These are phyloP conservation scores for Tagetes erecta DNA, from an alignment of 129 eudicot species.

Conservation along the genomic window DNA sequence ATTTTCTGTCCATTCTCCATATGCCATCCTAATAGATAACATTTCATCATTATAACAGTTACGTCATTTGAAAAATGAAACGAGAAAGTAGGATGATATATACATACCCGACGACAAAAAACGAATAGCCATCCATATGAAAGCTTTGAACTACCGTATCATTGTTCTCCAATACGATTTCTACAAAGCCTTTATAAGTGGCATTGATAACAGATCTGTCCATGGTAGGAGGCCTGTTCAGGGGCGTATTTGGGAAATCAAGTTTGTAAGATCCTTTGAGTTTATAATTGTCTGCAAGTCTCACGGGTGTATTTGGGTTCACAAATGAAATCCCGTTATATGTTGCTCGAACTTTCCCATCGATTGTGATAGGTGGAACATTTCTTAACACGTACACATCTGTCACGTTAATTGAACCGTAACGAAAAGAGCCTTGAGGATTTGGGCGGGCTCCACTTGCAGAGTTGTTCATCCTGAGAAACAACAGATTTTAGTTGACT, in stretches of 20 bases:
- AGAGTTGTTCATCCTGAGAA: conserved; percentile 65
- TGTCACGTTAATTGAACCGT: conserved; percentile 79
- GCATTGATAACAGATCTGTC: conserved; percentile 83
- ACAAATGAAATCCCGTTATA: conserved; percentile 81
- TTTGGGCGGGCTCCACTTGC: conserved; percentile 99
- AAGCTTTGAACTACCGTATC: conserved; percentile 84
- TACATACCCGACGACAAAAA: conserved; percentile 91
- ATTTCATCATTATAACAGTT: neutral
- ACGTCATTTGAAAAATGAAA: neutral
- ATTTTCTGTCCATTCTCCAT: conserved; percentile 87
- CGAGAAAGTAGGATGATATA: neutral
- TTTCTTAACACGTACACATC: conserved; percentile 54
- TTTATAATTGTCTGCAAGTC: conserved; percentile 77
- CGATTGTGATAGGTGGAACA: conserved; percentile 61
- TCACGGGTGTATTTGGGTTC: conserved; percentile 80
- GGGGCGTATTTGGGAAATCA: conserved; percentile 80
- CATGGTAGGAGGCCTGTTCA: conserved; percentile 52
- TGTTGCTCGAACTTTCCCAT: conserved; percentile 75
- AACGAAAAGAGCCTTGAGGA: conserved; percentile 97
- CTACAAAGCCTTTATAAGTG: conserved; percentile 84
- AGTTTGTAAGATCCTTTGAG: conserved; percentile 82
- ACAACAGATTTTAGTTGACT: conserved; percentile 6
- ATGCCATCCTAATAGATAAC: conserved; percentile 62
- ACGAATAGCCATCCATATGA: conserved; percentile 94
- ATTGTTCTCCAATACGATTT: conserved; percentile 78